Evolutionary conservation across 2,329 filamentous ascomycete genomes (phyloP), one percentile per base, ranked within the genome.

Genomic region (Sordariomycetes sp.): DNA sequence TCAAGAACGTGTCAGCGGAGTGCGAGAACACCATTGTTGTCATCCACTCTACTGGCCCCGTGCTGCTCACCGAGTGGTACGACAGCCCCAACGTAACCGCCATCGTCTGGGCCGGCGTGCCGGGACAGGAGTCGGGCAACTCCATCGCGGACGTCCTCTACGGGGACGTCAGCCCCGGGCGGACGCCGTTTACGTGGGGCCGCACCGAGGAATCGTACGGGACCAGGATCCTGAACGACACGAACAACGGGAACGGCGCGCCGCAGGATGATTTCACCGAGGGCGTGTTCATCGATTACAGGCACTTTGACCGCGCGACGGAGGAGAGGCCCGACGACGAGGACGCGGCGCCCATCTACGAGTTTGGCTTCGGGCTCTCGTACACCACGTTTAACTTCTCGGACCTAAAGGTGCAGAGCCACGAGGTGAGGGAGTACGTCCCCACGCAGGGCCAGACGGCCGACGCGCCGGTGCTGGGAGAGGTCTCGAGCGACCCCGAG

Each of bases 11-110:
- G 12, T 84, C 89, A 1, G 77, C 83, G 8, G 67, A 83, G 60
- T 91, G 86, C 76, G 84, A 86, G 73, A 96, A 96, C 77, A 96
- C 90, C 13, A 86, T 97, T 59, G 89, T 97, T 17, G 82, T 96
- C 58, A 86, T 97, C 59, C 92, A 97, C 74, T 90, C 87, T 1
- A 81, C 85, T 3, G 90, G 90, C 0, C 83, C 91, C 1, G 87
- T 95, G 4, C 73, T 95, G 1, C 71, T 96, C 25, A 81, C 84
- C 13, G 81, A 89, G 10, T 92, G 84, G 78, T 84, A 87, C 64
- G 72, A 87, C 56, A 84, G 83, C 69, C 80, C 82, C 39, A 95
- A 95, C 69, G 77, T 95, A 54, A 90, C 88, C 1, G 90, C 89
- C 45, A 90, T 95, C 56, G 68, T 95, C 1, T 94, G 86, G 80